These are phyloP conservation scores for Calonectria hongkongensis DNA, from an alignment of 2,329 filamentous ascomycete species.

Conservation along the genomic window DNA sequence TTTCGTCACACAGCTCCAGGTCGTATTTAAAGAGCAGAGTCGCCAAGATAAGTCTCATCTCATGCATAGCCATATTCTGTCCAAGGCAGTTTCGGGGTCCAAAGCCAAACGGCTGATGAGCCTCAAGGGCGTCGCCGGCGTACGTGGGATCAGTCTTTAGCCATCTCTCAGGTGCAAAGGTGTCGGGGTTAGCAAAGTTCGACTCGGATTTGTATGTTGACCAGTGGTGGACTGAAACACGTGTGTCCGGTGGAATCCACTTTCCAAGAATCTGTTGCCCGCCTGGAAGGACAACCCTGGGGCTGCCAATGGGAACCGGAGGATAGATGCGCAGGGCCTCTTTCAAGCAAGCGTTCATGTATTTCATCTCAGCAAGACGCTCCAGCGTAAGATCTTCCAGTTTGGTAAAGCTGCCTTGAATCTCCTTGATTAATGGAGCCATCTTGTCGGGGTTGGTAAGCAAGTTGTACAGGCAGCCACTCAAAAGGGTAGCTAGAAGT, in stretches of 20 bases:
- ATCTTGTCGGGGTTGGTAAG: conserved; percentile 16
- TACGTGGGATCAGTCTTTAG: not conserved
- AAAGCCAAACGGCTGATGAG: conserved; percentile 28
- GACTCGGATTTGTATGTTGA: conserved; percentile 9
- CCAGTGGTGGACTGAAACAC: conserved; percentile 20
- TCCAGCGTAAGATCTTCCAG: conserved; percentile 17
- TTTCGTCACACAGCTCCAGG: not conserved
- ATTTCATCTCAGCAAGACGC: conserved; percentile 22
- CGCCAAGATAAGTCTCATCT: conserved; percentile 24
- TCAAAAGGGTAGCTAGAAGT: not conserved
- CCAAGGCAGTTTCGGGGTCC: conserved; percentile 26
- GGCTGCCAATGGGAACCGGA: conserved; percentile 21
- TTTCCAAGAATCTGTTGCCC: conserved; percentile 15
- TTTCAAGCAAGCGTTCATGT: conserved; percentile 29
- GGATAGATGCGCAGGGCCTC: conserved; percentile 26
- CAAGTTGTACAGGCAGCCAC: not conserved
- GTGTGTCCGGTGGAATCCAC: conserved; percentile 10
- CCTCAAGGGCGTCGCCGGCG: not conserved
- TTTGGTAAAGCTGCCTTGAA: conserved; percentile 5
- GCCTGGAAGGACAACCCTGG: conserved; percentile 7
- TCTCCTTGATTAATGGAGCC: not conserved
- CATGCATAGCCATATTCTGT: conserved; percentile 30
- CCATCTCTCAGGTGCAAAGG: conserved; percentile 13
- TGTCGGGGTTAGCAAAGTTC: conserved; percentile 1
- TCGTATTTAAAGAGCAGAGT: conserved; percentile 25